Percentiles rank a stretch among this genome's conserved stretches.
These are phyloP conservation scores for Tetracentron sinense DNA, from an alignment of 164 flowering plant genomes.

Conservation along the genomic window DNA sequence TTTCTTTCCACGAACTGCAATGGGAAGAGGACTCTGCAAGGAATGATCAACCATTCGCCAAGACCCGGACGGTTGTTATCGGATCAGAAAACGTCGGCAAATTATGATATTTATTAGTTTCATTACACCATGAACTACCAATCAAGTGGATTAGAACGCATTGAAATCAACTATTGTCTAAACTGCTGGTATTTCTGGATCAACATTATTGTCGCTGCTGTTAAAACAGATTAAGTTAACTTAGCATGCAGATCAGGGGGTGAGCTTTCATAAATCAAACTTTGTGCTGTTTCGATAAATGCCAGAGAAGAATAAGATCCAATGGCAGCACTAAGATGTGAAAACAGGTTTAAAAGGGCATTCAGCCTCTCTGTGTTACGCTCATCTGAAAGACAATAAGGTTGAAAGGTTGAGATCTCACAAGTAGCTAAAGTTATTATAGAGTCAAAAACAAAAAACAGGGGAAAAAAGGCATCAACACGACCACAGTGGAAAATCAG, in stretches of 20 bases:
- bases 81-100: background rate
- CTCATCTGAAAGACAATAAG: conserved; percentile 8
- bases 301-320: conserved; percentile 1
- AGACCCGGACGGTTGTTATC: background rate
- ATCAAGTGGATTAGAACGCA: background rate
- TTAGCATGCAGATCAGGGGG: background rate
- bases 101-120: too few relatives aligned
- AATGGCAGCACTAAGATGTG: background rate
- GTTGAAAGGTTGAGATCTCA: background rate
- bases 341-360: conserved; percentile 5
- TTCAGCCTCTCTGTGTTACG: conserved; percentile 10
- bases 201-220: conserved; percentile 2
- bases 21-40: too few relatives aligned
- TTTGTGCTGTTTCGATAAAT: background rate
- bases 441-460: background rate
- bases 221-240: background rate
- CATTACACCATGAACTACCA: background rate
- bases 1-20: too few relatives aligned
- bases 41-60: background rate
- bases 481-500: too few relatives aligned
- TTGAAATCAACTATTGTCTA: background rate
- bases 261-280: background rate
- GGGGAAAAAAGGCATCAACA: too few relatives aligned
- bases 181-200: background rate
- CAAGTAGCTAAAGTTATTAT: background rate